Percentiles rank a stretch among this genome's conserved stretches.
phyloP scores from a whole-genome alignment of 2,329 filamentous ascomycete species.

The Bisporella sp. region DNA sequence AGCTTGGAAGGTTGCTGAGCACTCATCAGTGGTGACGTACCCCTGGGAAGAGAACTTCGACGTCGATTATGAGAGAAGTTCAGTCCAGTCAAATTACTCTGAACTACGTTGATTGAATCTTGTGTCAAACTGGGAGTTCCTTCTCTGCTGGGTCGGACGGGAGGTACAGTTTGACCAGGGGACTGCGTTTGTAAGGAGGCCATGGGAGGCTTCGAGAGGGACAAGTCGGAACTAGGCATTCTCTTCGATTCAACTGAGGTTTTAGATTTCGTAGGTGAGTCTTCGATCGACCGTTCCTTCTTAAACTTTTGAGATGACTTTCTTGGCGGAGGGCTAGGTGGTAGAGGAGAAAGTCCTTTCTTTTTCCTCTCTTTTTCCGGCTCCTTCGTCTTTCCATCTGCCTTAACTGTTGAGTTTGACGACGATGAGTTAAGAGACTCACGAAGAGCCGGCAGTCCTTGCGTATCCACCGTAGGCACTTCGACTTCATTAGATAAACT shows the following conservation, averaged over 20 bases:
- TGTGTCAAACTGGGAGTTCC: constrained; percentile 56
- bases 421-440: constrained; percentile 69
- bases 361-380: constrained; percentile 33
- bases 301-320: constrained; percentile 53
- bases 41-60: constrained; percentile 14
- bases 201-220: not conserved
- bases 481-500: constrained; percentile 47
- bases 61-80: constrained; percentile 16
- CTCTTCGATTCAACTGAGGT: constrained; percentile 21
- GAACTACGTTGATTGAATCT: constrained; percentile 48
- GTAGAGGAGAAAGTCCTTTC: constrained; percentile 38
- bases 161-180: constrained; percentile 25
- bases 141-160: constrained; percentile 60
- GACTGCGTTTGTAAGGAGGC: too few relatives aligned
- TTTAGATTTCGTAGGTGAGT: constrained; percentile 33
- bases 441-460: constrained; percentile 57
- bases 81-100: constrained; percentile 44
- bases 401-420: constrained; percentile 60
- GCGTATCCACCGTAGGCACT: constrained; percentile 38
- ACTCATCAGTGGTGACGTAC: constrained; percentile 17
- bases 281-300: constrained; percentile 29
- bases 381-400: constrained; percentile 37
- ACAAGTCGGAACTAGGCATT: not conserved
- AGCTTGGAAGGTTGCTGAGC: constrained; percentile 27
- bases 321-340: constrained; percentile 55